Conservation (phyloP, 257 asterid genomes). For the Solanum pimpinellifolium region DNA sequence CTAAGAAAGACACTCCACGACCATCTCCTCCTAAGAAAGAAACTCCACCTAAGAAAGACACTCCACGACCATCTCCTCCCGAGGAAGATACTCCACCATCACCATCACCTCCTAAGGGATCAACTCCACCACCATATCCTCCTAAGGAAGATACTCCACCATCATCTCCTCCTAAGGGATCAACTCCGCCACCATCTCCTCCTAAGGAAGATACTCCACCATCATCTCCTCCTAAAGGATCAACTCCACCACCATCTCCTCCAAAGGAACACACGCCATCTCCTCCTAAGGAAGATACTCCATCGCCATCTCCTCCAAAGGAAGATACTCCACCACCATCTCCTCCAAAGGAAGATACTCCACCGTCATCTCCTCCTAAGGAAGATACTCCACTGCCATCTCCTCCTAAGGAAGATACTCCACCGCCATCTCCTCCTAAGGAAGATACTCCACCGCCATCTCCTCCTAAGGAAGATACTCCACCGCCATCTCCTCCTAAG, state of each 20-base stretch:
- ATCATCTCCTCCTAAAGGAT: no score
- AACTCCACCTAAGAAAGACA: not conserved
- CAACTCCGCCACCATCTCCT: no score
- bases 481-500: not conserved
- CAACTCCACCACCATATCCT: not conserved
- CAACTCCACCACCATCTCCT: not conserved
- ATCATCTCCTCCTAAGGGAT: rapidly evolving
- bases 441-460: not conserved
- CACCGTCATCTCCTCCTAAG: rapidly evolving
- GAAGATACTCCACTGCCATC: rapidly evolving
- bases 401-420: rapidly evolving
- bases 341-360: not conserved
- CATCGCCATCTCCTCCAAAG: not conserved
- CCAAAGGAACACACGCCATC: not conserved
- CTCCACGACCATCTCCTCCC: not conserved
- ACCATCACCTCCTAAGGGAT: rapidly evolving
- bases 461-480: not conserved
- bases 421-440: not conserved
- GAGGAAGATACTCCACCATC: not conserved
- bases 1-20: not conserved
- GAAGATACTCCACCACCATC: not conserved
- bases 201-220: no score
- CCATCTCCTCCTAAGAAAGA: not conserved
- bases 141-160: not conserved
- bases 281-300: not conserved